Evolutionary conservation across 2,329 filamentous ascomycete genomes (phyloP).

Genomic region (Fusarium floridanum): DNA sequence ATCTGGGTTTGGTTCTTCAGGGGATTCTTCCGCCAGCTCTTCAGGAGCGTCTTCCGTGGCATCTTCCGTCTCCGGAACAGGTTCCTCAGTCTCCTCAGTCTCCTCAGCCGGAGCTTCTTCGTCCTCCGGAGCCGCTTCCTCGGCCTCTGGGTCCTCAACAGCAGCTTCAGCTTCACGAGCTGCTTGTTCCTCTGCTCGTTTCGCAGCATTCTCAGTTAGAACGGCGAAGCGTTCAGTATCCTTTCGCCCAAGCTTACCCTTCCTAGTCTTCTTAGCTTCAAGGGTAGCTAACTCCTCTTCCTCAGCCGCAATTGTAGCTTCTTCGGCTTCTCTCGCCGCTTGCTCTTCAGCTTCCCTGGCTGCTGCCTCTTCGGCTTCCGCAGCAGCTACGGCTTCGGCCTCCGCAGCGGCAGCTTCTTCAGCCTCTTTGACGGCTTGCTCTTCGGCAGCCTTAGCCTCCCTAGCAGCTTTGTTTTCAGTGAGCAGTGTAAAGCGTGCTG

Average conservation of each 20-base stretch:
- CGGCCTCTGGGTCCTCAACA: slow-evolving; percentile 17
- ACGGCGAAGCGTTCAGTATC: slow-evolving; percentile 40
- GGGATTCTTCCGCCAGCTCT: slow-evolving; percentile 4
- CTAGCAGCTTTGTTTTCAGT: slow-evolving; percentile 34
- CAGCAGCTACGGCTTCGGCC: slow-evolving; percentile 40
- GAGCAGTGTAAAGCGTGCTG: slow-evolving; percentile 32
- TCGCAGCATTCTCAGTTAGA: slow-evolving; percentile 32
- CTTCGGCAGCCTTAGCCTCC: slow-evolving; percentile 48
- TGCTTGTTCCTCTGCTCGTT: slow-evolving; percentile 34
- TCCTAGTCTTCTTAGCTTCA: slow-evolving; percentile 54
- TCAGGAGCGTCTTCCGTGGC: slow-evolving; percentile 13
- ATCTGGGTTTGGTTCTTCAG: slow-evolving; percentile 1
- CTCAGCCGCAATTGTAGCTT: slow-evolving; percentile 34
- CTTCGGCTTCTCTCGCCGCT: slow-evolving; percentile 40
- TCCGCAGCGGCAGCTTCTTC: slow-evolving; percentile 48
- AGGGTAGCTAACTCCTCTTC: slow-evolving; percentile 58
- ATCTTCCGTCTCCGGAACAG: slow-evolving; percentile 7
- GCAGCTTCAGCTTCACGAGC: slow-evolving; percentile 37
- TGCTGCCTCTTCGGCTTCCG: slow-evolving; percentile 33
- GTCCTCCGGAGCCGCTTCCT: slow-evolving; percentile 9
- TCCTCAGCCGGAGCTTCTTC: slow-evolving; percentile 39
- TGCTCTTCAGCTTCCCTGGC: slow-evolving; percentile 35
- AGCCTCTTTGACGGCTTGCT: slow-evolving; percentile 48
- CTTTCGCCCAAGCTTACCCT: slow-evolving; percentile 46
- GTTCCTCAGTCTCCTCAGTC: slow-evolving; percentile 10